phyloP scores from a whole-genome alignment of 1,284 basidiomycete species.

The Microbotryomycetes sp. region DNA sequence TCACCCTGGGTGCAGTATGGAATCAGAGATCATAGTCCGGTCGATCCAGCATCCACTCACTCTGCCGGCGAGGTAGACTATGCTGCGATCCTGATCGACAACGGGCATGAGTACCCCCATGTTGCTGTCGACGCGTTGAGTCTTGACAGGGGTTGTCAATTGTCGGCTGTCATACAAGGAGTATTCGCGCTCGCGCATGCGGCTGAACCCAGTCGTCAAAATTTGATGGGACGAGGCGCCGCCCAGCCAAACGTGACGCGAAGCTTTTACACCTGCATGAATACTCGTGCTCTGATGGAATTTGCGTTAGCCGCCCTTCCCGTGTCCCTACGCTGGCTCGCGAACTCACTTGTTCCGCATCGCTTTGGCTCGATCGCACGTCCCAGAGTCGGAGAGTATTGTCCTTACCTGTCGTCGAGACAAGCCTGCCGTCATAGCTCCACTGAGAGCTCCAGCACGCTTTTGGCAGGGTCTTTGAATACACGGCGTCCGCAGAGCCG shows the following conservation, averaged over 20 bases:
- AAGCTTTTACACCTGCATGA: conserved; percentile 28
- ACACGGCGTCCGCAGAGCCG: conserved; percentile 22
- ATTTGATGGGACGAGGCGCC: conserved; percentile 39
- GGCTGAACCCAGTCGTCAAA: conserved; percentile 43
- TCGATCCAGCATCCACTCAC: neutral
- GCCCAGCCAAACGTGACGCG: conserved; percentile 40
- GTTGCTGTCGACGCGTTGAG: conserved; percentile 41
- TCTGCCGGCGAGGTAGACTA: conserved; percentile 42
- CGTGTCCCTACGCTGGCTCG: too few species aligned
- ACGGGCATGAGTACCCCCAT: conserved; percentile 41
- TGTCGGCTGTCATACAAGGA: conserved; percentile 32
- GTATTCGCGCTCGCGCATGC: conserved; percentile 33
- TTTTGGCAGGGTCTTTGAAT: conserved; percentile 31
- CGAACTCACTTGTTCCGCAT: conserved; percentile 12
- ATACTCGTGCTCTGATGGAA: conserved; percentile 7
- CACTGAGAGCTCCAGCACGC: conserved; percentile 41
- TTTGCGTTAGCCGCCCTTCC: conserved; percentile 11
- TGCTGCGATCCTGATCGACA: conserved; percentile 41
- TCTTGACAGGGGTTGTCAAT: conserved; percentile 31
- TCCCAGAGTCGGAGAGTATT: conserved; percentile 41
- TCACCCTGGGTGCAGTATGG: conserved; percentile 39
- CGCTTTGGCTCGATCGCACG: conserved; percentile 31
- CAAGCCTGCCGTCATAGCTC: conserved; percentile 39
- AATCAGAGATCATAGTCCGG: neutral
- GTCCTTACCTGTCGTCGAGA: conserved; percentile 40